A percentile compares a stretch with the other conserved stretches of the same genome.
phyloP scores from a whole-genome alignment of 352 stramenopile species.

The Phytophthora ramorum region DNA sequence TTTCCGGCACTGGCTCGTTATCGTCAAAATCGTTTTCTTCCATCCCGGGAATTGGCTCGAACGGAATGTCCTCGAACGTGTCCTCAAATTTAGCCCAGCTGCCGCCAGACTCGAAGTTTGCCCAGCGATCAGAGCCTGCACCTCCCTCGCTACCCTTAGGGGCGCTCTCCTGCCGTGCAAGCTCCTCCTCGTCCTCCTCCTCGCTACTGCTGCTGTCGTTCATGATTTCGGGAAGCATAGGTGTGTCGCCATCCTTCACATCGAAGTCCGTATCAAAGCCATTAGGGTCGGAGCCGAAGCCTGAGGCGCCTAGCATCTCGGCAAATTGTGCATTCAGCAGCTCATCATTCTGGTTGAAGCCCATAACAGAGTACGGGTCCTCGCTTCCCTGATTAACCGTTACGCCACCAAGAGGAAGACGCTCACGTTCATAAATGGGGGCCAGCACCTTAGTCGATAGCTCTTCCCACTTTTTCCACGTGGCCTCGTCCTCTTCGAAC shows the following conservation, averaged over 20 bases:
- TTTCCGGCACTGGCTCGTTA: conserved; percentile 29
- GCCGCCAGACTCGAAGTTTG: conserved; percentile 67
- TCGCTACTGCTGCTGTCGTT: conserved; percentile 90
- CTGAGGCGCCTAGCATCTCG: conserved; percentile 80
- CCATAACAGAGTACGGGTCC: conserved; percentile 79
- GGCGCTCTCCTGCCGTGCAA: conserved; percentile 42
- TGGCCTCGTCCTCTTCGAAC: conserved; percentile 75
- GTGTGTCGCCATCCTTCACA: conserved; percentile 70
- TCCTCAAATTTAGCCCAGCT: conserved; percentile 80
- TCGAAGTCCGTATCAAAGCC: conserved; percentile 84
- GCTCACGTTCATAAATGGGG: conserved; percentile 82
- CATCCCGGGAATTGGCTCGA: conserved; percentile 60
- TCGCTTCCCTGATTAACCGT: conserved; percentile 59
- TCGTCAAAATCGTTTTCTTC: conserved; percentile 57
- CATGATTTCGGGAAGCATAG: conserved; percentile 86
- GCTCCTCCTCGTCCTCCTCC: conserved; percentile 81
- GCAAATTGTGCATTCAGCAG: conserved; percentile 86
- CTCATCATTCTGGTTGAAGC: conserved; percentile 76
- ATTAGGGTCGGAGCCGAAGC: conserved; percentile 58
- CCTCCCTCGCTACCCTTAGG: conserved; percentile 19
- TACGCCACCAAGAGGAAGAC: conserved; percentile 75
- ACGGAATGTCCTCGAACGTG: conserved; percentile 63
- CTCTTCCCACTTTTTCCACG: conserved; percentile 86
- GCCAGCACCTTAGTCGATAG: conserved; percentile 70
- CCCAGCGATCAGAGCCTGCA: conserved; percentile 50